phyloP scores from a whole-genome alignment of 371 early-diverging fungal genomes.

The Apophysomyces trapeziformis region DNA sequence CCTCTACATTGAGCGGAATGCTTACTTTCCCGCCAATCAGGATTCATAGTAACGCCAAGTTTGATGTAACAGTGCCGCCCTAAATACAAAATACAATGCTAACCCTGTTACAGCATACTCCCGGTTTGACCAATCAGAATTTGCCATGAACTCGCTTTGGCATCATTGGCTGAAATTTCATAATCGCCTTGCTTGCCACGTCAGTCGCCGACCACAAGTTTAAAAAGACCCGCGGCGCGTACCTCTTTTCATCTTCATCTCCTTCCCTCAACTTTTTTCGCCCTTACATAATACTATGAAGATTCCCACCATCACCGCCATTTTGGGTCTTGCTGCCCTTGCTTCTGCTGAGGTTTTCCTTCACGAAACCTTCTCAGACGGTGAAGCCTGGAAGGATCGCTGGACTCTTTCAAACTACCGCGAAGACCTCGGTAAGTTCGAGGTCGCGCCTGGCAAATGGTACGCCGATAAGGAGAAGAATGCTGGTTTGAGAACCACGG shows the following conservation, averaged over 20 bases:
- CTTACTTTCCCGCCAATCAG: no score
- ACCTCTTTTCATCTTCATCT: slow-evolving; percentile 6
- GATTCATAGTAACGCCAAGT: no score
- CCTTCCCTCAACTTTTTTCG: slow-evolving; percentile 14
- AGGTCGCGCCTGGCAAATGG: slow-evolving; percentile 79
- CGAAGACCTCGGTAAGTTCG: slow-evolving; percentile 78
- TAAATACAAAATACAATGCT: not conserved
- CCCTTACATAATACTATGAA: slow-evolving; percentile 48
- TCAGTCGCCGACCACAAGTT: slow-evolving; percentile 2
- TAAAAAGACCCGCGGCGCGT: slow-evolving; percentile 4
- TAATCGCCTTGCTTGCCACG: slow-evolving; percentile 7
- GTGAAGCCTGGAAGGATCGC: slow-evolving; percentile 65
- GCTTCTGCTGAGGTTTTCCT: slow-evolving; percentile 81
- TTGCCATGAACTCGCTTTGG: slow-evolving; percentile 4
- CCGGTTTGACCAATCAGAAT: not conserved
- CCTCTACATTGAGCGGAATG: no score
- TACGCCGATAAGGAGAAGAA: slow-evolving; percentile 71
- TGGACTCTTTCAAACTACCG: slow-evolving; percentile 77
- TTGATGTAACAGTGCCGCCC: not conserved
- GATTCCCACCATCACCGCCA: slow-evolving; percentile 58
- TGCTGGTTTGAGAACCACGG: slow-evolving; percentile 78
- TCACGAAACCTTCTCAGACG: slow-evolving; percentile 84
- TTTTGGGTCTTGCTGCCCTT: slow-evolving; percentile 68
- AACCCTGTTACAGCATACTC: not conserved
- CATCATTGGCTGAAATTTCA: slow-evolving; percentile 2